Percentiles rank a stretch among this genome's conserved stretches.
phyloP scores from a whole-genome alignment of 352 stramenopile species.

The Pythium volutum region DNA sequence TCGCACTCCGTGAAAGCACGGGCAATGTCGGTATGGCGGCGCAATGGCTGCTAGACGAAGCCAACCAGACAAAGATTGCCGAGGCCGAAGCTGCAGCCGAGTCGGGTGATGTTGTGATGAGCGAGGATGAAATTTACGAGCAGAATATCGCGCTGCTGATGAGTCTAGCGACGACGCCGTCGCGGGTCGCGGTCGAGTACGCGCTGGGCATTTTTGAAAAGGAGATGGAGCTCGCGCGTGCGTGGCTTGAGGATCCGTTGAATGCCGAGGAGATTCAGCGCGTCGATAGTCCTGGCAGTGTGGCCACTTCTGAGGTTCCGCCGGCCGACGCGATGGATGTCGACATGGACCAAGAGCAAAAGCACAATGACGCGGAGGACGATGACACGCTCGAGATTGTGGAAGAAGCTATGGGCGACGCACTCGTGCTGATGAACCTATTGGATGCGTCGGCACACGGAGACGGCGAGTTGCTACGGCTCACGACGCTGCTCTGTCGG shows the following conservation, averaged over 20 bases:
- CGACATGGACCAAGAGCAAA: conserved; percentile 52
- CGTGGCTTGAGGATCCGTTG: conserved; percentile 55
- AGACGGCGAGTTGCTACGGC: conserved; percentile 37
- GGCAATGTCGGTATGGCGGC: conserved; percentile 72
- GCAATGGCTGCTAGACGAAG: conserved; percentile 81
- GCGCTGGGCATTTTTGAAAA: conserved; percentile 62
- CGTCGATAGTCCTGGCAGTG: conserved; percentile 33
- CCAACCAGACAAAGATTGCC: conserved; percentile 69
- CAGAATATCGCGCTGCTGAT: conserved; percentile 72
- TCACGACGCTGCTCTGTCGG: conserved; percentile 91
- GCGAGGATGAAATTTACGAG: conserved; percentile 56
- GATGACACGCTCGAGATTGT: conserved; percentile 55
- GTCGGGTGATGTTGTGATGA: conserved; percentile 49
- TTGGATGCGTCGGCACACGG: conserved; percentile 64
- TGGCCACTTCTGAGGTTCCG: not conserved
- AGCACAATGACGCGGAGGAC: conserved; percentile 15
- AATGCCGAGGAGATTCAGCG: conserved; percentile 68
- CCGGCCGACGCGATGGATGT: conserved; percentile 34
- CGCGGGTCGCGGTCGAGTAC: conserved; percentile 57
- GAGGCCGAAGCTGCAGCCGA: conserved; percentile 53
- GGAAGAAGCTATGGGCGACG: conserved; percentile 56
- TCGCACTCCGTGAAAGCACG: conserved; percentile 64
- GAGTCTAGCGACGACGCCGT: conserved; percentile 52
- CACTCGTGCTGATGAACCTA: conserved; percentile 93
- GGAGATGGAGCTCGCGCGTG: conserved; percentile 58